Evolutionary conservation across 805 yeast genomes (phyloP).

Genomic region (Metschnikowia arizonensis): DNA sequence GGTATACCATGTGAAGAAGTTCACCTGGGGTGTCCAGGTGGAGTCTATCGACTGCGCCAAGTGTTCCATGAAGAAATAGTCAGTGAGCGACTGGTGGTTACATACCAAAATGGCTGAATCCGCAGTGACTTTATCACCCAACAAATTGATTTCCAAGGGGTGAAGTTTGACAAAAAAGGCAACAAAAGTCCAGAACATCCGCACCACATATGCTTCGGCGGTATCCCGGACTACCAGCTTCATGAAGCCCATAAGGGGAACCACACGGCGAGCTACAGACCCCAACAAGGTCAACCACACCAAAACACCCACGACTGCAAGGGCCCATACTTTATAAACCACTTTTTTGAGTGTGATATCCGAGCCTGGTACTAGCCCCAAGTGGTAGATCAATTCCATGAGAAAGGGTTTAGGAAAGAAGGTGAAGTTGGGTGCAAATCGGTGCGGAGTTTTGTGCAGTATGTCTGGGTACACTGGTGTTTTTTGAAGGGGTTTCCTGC

Average conservation of each 20-base stretch:
- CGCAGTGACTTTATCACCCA: slow-evolving; percentile 40
- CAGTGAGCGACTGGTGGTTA: slow-evolving; percentile 69
- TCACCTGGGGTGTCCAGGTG: slow-evolving; percentile 41
- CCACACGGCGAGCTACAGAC: slow-evolving; percentile 20
- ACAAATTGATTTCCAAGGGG: slow-evolving; percentile 32
- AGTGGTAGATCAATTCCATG: slow-evolving; percentile 31
- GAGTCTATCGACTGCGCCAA: slow-evolving; percentile 32
- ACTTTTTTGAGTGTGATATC: slow-evolving; percentile 9
- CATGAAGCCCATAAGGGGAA: slow-evolving; percentile 11
- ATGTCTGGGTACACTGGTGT: no score
- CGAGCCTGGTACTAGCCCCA: slow-evolving; percentile 26
- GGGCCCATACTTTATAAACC: slow-evolving; percentile 17
- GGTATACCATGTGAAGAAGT: slow-evolving; percentile 67
- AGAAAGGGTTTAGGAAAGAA: neutral
- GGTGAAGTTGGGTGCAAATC: slow-evolving; percentile 1
- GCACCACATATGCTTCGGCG: slow-evolving; percentile 3
- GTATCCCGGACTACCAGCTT: slow-evolving; percentile 9
- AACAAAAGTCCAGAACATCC: slow-evolving; percentile 16
- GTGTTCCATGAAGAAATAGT: slow-evolving; percentile 51
- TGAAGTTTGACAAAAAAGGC: slow-evolving; percentile 10
- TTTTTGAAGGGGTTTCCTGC: no score
- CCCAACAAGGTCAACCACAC: slow-evolving; percentile 16
- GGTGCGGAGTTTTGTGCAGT: neutral
- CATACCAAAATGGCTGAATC: slow-evolving; percentile 40
- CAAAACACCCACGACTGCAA: slow-evolving; percentile 17